Conservation (phyloP, 2,329 filamentous ascomycete genomes). For the Neoarthrinium moseri region DNA sequence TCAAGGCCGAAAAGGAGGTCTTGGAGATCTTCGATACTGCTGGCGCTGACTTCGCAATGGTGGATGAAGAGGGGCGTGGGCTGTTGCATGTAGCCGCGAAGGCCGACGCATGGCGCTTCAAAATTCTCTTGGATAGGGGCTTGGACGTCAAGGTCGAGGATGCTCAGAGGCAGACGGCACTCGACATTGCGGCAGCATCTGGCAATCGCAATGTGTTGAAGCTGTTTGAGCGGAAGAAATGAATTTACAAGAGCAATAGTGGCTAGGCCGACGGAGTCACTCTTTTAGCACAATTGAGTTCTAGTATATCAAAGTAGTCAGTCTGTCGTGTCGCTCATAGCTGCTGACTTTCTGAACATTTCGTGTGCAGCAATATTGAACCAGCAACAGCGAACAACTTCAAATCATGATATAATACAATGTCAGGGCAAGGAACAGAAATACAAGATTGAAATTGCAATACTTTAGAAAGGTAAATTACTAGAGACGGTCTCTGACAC, state of each 20-base stretch:
- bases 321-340: no score
- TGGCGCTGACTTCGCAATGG: neutral
- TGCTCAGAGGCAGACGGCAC: neutral
- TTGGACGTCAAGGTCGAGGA: neutral
- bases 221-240: neutral
- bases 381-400: no score
- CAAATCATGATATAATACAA: no score
- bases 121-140: neutral
- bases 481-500: no score
- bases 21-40: neutral
- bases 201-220: neutral
- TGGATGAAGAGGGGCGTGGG: neutral
- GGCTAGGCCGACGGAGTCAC: no score
- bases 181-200: neutral
- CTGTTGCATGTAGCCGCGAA: neutral
- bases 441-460: no score
- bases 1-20: neutral
- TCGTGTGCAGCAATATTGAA: no score
- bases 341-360: no score
- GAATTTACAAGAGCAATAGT: neutral
- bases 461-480: no score
- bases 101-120: neutral
- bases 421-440: no score
- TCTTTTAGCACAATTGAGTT: no score
- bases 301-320: no score